Evolutionary conservation across 129 eudicot genomes (phyloP).

Genomic region (Oenanthe sinensis): DNA sequence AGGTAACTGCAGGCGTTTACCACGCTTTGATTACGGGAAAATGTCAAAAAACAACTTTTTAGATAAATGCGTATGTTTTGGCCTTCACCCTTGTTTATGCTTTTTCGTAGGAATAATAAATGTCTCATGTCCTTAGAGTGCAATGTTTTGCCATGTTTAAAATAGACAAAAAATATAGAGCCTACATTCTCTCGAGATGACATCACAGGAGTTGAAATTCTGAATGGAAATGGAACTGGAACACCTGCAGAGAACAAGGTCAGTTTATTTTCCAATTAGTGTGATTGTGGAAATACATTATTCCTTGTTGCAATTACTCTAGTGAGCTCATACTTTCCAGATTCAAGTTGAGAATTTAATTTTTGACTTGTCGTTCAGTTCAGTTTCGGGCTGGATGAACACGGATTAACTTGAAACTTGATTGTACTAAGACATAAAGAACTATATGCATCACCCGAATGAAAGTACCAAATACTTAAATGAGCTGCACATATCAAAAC

Average conservation of each 20-base stretch:
- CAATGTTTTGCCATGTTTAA: background rate
- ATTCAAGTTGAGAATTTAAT: background rate
- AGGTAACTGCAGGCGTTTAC: background rate
- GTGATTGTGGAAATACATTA: background rate
- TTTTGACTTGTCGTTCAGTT: background rate
- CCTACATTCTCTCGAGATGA: background rate
- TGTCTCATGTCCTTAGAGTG: background rate
- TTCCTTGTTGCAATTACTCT: background rate
- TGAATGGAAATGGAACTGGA: background rate
- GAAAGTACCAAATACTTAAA: too few relatives aligned
- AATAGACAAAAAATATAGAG: background rate
- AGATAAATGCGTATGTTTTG: too few relatives aligned
- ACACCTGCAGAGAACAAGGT: background rate
- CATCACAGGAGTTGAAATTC: background rate
- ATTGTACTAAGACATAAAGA: too few relatives aligned
- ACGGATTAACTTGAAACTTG: too few relatives aligned
- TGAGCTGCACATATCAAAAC: too few relatives aligned
- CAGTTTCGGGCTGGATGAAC: too few relatives aligned
- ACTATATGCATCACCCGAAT: too few relatives aligned
- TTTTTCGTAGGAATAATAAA: background rate
- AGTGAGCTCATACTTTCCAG: background rate
- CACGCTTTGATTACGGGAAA: too few relatives aligned
- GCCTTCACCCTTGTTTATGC: too few relatives aligned
- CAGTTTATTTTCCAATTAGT: background rate
- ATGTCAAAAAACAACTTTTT: too few relatives aligned